These are phyloP conservation scores for Claviceps digitariae DNA, from an alignment of 2,329 filamentous ascomycete species.

Conservation along the genomic window DNA sequence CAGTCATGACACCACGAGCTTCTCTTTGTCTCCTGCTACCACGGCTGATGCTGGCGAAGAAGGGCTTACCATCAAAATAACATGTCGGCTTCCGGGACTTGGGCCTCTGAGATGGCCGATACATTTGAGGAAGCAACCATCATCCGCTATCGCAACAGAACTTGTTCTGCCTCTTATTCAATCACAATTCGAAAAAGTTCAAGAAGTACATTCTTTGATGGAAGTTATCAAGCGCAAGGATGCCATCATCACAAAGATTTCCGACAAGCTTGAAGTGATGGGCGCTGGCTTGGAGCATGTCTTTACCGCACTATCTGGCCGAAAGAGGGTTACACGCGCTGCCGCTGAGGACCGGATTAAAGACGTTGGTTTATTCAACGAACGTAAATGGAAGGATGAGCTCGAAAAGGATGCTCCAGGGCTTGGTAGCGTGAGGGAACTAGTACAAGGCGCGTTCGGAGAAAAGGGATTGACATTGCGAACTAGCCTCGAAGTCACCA, in stretches of 20 bases:
- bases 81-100: slow-evolving; percentile 50
- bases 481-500: slow-evolving; percentile 16
- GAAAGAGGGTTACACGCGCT: slow-evolving; percentile 30
- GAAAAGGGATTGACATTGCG: slow-evolving; percentile 18
- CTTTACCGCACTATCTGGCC: slow-evolving; percentile 36
- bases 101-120: slow-evolving; percentile 53
- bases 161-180: slow-evolving; percentile 40
- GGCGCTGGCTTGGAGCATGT: slow-evolving; percentile 39
- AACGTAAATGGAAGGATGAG: slow-evolving; percentile 23
- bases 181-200: slow-evolving; percentile 25
- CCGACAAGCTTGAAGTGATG: slow-evolving; percentile 40
- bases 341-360: slow-evolving; percentile 34
- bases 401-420: slow-evolving; percentile 11
- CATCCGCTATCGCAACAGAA: slow-evolving; percentile 29
- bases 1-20: slow-evolving; percentile 29
- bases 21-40: slow-evolving; percentile 27
- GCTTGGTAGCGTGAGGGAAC: slow-evolving; percentile 18
- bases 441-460: slow-evolving; percentile 31
- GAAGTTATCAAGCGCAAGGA: slow-evolving; percentile 36
- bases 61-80: slow-evolving; percentile 39
- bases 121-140: slow-evolving; percentile 32
- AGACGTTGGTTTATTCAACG: slow-evolving; percentile 36
- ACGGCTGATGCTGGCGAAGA: slow-evolving; percentile 22
- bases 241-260: slow-evolving; percentile 32
- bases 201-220: slow-evolving; percentile 30